Evolutionary conservation across 495 filamentous ascomycete genomes (phyloP), one percentile per base, ranked within the genome.

Genomic region (Hypomontagnella submonticulosa): DNA sequence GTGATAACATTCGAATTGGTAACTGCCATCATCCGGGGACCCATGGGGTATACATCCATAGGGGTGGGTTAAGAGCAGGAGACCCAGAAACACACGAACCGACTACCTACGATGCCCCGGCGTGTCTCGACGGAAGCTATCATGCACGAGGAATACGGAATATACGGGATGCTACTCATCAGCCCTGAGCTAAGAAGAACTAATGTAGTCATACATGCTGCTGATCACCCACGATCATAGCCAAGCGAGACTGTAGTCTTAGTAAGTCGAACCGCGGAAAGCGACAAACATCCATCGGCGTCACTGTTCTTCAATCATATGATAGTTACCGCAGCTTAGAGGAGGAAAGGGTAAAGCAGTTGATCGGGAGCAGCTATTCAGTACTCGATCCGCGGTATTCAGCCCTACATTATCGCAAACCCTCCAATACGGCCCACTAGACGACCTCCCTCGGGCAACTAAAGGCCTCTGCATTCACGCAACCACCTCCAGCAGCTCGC

Each of bases 161-260:
- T 27, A 27, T 27, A 27, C 23, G 23, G 23, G 6, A 27, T 27
- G 23, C 49, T 52, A 19, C 37, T 34, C 49, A 52, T 19, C 49
- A 40, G 19, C 23, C 4, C 18, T 52, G 7, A 18, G 4, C 23
- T 30, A 18, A 9, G 12, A 7, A 34, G 27, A 13, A 16, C 34
- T 13, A 23, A 52, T 9, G 18, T 5, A 27, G 15, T 4, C 11
- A 11, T 11, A 34, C 6, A 34, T 4, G 30, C 13, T 8, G 13
- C 6, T 27, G 23, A 34, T 19, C 27, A 36, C 36, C 15, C 15
- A 36, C 47, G 34, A 11, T 19, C 9, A 11, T 33, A 37, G 47
- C 44, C 11, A 48, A 27, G 11, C 44, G 27, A 23, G 18, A n/a
- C 5, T 15, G 3, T 6, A 12, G n/a, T 7, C 5, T 42, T 42